Conservation (phyloP, 1,284 basidiomycete genomes). For the Coniferiporia weirii region DNA sequence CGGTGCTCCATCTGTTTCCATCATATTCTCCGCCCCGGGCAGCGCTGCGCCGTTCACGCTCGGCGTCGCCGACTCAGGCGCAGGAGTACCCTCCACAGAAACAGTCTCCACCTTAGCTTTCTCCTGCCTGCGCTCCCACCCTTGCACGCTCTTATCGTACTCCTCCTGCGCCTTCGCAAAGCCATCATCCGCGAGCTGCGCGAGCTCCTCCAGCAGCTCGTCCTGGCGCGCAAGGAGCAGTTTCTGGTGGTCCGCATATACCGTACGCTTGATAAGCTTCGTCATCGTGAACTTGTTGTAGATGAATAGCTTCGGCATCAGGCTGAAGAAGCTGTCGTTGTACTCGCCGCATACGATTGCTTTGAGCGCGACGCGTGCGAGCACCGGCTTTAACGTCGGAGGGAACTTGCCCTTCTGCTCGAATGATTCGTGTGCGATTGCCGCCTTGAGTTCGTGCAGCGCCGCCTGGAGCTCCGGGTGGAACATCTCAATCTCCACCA, state of each 20-base stretch:
- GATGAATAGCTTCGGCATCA: constrained; percentile 83
- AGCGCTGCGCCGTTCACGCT: constrained; percentile 20
- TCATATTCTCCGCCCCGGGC: constrained; percentile 29
- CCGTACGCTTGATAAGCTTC: constrained; percentile 81
- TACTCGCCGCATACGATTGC: constrained; percentile 85
- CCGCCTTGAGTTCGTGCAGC: constrained; percentile 57
- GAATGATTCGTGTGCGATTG: constrained; percentile 63
- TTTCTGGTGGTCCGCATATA: constrained; percentile 63
- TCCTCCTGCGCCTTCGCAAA: constrained; percentile 68
- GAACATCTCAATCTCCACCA: constrained; percentile 63
- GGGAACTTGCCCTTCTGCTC: constrained; percentile 86
- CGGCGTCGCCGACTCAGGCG: constrained; percentile 23
- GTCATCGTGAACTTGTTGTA: constrained; percentile 92
- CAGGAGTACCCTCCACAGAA: constrained; percentile 35
- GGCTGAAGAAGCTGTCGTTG: constrained; percentile 86
- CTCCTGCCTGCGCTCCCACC: constrained; percentile 66
- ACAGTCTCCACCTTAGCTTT: constrained; percentile 37
- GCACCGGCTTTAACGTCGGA: constrained; percentile 66
- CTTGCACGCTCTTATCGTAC: constrained; percentile 57
- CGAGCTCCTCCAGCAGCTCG: constrained; percentile 54
- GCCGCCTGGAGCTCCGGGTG: constrained; percentile 61
- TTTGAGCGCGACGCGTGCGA: constrained; percentile 67
- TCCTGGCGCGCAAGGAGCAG: constrained; percentile 62
- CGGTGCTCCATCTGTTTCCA: constrained; percentile 32
- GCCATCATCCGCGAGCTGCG: constrained; percentile 51